Percentiles rank a stretch among this genome's conserved stretches.
Evolutionary conservation across 2,329 filamentous ascomycete species (phyloP).

Genomic region (Xylaria sp.): DNA sequence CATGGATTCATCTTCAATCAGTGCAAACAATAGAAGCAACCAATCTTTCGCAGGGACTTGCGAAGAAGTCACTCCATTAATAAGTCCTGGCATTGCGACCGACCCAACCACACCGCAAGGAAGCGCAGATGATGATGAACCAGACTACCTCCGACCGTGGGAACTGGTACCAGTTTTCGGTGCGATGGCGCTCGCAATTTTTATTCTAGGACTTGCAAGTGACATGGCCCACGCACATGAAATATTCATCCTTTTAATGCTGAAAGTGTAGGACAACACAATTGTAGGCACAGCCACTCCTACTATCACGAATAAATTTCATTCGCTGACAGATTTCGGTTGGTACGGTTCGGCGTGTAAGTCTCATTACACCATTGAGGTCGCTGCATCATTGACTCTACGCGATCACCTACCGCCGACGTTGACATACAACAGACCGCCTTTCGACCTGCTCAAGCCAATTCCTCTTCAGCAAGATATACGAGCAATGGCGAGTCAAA

Average conservation of each 20-base stretch:
- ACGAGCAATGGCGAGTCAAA: constrained; percentile 31
- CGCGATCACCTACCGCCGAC: background rate
- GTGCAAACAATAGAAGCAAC: background rate
- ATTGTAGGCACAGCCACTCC: constrained; percentile 41
- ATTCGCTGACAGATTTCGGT: constrained; percentile 37
- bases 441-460: constrained; percentile 24
- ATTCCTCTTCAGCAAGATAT: constrained; percentile 32
- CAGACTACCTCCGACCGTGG: constrained; percentile 20
- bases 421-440: constrained; percentile 7
- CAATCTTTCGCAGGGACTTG: background rate
- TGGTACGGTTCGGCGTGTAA: constrained; percentile 40
- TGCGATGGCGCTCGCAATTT: constrained; percentile 30
- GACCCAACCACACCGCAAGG: background rate
- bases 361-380: background rate
- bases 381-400: background rate
- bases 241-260: constrained; percentile 11
- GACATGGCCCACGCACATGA: background rate
- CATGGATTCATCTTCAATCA: background rate
- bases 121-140: constrained; percentile 2
- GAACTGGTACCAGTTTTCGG: constrained; percentile 27
- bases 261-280: constrained; percentile 32
- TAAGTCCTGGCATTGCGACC: background rate
- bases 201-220: constrained; percentile 31
- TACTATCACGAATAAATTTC: constrained; percentile 39
- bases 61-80: constrained; percentile 1